A percentile compares a stretch with the other conserved stretches of the same genome.
phyloP scores from a whole-genome alignment of 495 filamentous ascomycete genomes.

The Penicillium salamii region DNA sequence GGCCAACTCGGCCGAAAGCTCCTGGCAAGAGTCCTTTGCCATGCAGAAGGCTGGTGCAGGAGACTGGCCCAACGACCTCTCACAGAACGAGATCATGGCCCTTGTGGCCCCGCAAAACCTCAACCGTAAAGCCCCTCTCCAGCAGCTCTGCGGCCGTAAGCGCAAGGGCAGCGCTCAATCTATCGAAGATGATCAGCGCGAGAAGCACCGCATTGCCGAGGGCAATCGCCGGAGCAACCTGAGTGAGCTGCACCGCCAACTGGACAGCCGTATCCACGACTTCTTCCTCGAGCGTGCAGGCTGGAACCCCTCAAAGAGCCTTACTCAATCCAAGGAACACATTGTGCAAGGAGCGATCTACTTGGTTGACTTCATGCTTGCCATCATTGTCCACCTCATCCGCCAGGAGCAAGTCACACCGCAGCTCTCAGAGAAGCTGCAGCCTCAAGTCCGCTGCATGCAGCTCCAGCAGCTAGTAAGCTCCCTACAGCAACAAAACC shows the following conservation, averaged over 20 bases:
- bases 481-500: slow-evolving; percentile 42
- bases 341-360: slow-evolving; percentile 46
- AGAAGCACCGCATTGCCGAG: slow-evolving; percentile 48
- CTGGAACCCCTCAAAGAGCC: slow-evolving; percentile 46
- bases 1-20: slow-evolving; percentile 42
- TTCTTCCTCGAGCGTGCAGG: slow-evolving; percentile 45
- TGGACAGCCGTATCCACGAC: slow-evolving; percentile 41
- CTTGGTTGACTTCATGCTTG: slow-evolving; percentile 43
- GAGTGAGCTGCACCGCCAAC: slow-evolving; percentile 42
- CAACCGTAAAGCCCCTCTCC: slow-evolving; percentile 44
- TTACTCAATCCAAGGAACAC: slow-evolving; percentile 47
- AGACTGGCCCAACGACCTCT: slow-evolving; percentile 40
- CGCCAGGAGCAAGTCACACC: slow-evolving; percentile 40
- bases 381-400: slow-evolving; percentile 41
- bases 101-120: slow-evolving; percentile 40
- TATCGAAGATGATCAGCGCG: slow-evolving; percentile 42
- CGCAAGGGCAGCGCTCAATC: slow-evolving; percentile 41
- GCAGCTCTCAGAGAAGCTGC: slow-evolving; percentile 42
- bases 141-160: slow-evolving; percentile 47
- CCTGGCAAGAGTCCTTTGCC: slow-evolving; percentile 39
- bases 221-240: slow-evolving; percentile 46
- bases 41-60: slow-evolving; percentile 25
- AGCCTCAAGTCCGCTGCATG: slow-evolving; percentile 43
- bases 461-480: slow-evolving; percentile 38
- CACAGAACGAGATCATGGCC: slow-evolving; percentile 33